These are phyloP conservation scores for Mrakia gelida DNA, from an alignment of 768 basidiomycete species.

Conservation along the genomic window DNA sequence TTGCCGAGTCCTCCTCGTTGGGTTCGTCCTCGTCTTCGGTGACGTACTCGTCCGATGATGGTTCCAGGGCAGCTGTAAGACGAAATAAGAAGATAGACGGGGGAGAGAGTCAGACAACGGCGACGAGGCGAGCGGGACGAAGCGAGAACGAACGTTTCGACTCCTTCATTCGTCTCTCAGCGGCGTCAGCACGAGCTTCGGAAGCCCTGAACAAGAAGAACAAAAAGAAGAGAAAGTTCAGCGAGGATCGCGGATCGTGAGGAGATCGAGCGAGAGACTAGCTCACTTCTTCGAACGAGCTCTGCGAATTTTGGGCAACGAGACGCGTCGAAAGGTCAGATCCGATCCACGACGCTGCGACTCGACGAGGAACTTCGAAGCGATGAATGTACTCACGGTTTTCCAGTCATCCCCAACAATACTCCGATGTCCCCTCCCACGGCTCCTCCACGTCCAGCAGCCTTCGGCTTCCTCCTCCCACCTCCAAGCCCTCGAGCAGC, in stretches of 20 bases:
- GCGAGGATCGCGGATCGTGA: too few relatives aligned
- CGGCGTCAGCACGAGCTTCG: not conserved
- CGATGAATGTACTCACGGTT: not conserved
- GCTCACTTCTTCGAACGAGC: constrained; percentile 11
- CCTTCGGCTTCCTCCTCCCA: not conserved
- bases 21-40: not conserved
- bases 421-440: not conserved
- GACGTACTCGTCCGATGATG: not conserved
- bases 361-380: not conserved
- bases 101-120: not conserved
- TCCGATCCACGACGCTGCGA: not conserved
- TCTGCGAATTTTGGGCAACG: not conserved
- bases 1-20: not conserved
- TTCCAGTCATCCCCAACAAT: not conserved
- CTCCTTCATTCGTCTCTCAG: not conserved
- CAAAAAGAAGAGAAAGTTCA: too few relatives aligned
- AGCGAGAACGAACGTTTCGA: not conserved
- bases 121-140: not conserved
- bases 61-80: not conserved
- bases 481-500: not conserved
- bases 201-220: not conserved
- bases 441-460: not conserved
- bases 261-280: not conserved
- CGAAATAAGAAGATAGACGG: not conserved
- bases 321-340: not conserved